Base-by-base conservation (phyloP, 2,329 filamentous ascomycete genomes). In the Periconia macrospinosa region DNA sequence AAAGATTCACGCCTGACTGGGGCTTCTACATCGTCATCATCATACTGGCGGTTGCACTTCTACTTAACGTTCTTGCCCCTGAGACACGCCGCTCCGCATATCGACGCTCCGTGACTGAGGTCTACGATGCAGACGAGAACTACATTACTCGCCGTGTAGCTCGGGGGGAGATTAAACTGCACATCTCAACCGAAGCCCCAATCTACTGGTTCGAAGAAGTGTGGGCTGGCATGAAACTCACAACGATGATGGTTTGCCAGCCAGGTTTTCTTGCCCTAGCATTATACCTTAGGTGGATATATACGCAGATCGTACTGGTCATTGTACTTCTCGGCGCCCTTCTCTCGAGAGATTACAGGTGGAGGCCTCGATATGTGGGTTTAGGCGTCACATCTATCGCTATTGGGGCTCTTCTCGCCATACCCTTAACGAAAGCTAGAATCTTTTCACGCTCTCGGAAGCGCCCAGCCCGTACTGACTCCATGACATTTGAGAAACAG, bases 201-300 rank as follows among this genome's bases (percentile, higher is more conserved):
- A 85, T 78, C 61, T 91, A 88, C 83, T 92, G 88, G 88, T 87
- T 85, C 45, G 83, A 92, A 69, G 89, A 92, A 68, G 81, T 91
- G 19, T 85, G 85, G 71, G 88, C 90, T 43, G 90, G 89, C 10
- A 65, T 89, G 18, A 76, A 84, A 17, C 78, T 93, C 43, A 86
- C 83, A 45, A 69, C 83, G 18, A 84, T 86, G 63, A 92, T 92
- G 89, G 76, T 91, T 47, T 82, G 81, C 37, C 89, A 92, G 67
- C 83, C 87, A 3, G 89, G 89, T 0, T 92, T 92, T 68, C 72
- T 85, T n/a, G 74, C 91, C 30, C 78, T 92, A 65, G 82, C 87
- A 1, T 55, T 89, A n/a, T 92, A 92, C 70, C 78, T 86, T 14
- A 86, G 83, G 7, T 92, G 89, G 89, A 89, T 91, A 44, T 91